phyloP scores from a whole-genome alignment of 805 yeast genomes.

The Blastobotrys peoriensis region DNA sequence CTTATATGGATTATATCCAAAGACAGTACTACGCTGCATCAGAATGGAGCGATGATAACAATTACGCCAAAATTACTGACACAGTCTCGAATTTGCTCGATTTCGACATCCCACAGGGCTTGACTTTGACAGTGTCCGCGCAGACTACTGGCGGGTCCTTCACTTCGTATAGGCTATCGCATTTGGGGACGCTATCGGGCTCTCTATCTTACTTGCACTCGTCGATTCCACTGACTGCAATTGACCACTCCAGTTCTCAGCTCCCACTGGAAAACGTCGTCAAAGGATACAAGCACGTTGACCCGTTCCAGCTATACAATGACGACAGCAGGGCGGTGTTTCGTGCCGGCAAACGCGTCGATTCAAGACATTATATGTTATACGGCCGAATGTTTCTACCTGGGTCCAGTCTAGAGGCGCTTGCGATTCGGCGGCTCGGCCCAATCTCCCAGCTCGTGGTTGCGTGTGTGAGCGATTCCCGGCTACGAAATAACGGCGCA shows the following conservation, averaged over 20 bases:
- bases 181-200: conserved; percentile 62
- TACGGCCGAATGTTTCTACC: conserved; percentile 91
- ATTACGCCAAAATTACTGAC: conserved; percentile 69
- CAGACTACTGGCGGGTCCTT: conserved; percentile 65
- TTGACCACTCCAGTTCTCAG: conserved; percentile 44
- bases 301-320: conserved; percentile 35
- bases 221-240: conserved; percentile 45
- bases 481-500: conserved; percentile 46
- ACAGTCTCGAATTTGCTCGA: conserved; percentile 64
- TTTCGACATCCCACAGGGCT: conserved; percentile 65
- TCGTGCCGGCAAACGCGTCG: conserved; percentile 26
- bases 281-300: conserved; percentile 58
- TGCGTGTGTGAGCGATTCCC: conserved; percentile 68
- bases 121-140: conserved; percentile 60
- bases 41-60: conserved; percentile 73
- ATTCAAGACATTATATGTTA: conserved; percentile 39
- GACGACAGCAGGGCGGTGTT: conserved; percentile 25
- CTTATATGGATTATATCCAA: conserved; percentile 83
- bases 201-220: conserved; percentile 77
- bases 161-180: conserved; percentile 64
- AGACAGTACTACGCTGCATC: conserved; percentile 63
- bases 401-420: conserved; percentile 78
- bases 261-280: conserved; percentile 61
- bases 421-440: conserved; percentile 63
- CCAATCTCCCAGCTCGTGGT: conserved; percentile 57